These are phyloP conservation scores for Pyrrhoderma noxium DNA, from an alignment of 1,284 basidiomycete species.

Conservation along the genomic window DNA sequence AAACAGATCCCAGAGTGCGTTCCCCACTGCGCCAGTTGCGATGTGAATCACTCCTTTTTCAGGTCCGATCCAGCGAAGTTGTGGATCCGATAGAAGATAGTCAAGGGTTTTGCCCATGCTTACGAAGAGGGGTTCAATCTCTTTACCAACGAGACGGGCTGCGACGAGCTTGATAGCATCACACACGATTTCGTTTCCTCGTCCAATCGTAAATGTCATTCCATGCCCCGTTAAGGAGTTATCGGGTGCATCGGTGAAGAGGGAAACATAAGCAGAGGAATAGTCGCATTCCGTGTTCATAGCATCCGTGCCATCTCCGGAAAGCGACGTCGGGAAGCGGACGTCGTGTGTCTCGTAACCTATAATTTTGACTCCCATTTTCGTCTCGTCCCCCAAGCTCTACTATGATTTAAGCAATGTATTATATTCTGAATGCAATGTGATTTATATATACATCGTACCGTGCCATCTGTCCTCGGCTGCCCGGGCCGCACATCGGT, in stretches of 20 bases:
- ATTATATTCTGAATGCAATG: too few species aligned
- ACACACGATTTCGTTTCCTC: constrained; percentile 91
- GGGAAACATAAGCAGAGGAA: constrained; percentile 82
- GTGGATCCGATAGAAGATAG: constrained; percentile 76
- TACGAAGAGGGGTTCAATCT: constrained; percentile 74
- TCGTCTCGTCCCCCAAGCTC: too few species aligned
- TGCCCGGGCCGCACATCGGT: too few species aligned
- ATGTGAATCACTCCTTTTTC: constrained; percentile 86
- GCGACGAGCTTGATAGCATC: constrained; percentile 75
- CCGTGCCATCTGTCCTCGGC: too few species aligned
- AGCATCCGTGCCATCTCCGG: constrained; percentile 85
- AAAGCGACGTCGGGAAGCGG: constrained; percentile 76
- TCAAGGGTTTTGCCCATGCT: constrained; percentile 87
- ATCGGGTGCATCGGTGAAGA: constrained; percentile 44
- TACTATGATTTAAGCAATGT: too few species aligned
- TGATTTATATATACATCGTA: too few species aligned
- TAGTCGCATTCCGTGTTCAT: constrained; percentile 96
- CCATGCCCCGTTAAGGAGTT: constrained; percentile 75
- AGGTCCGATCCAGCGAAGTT: constrained; percentile 87
- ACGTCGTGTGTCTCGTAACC: constrained; percentile 59
- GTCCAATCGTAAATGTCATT: constrained; percentile 97
- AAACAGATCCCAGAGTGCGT: constrained; percentile 80
- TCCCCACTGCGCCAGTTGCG: constrained; percentile 73
- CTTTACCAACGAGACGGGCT: constrained; percentile 76
- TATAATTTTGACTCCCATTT: constrained; percentile 37